Evolutionary conservation across 805 yeast species (phyloP).

Genomic region (Scheffersomyces ergatensis): DNA sequence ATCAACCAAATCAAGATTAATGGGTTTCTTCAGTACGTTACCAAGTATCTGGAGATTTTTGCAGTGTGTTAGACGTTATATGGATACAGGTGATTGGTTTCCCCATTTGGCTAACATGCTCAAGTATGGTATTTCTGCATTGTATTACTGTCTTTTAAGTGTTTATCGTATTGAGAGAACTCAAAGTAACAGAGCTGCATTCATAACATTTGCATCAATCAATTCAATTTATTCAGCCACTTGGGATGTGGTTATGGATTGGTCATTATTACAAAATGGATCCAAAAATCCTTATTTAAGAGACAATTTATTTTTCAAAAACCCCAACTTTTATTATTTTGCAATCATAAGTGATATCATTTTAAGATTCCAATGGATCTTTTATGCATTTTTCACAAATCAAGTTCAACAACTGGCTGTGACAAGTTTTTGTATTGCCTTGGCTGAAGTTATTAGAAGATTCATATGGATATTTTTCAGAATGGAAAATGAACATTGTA

Average conservation of each 20-base stretch:
- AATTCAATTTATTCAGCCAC: constrained; percentile 67
- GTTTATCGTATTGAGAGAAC: constrained; percentile 64
- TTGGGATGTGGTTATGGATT: constrained; percentile 97
- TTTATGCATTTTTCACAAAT: constrained; percentile 73
- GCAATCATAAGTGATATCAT: constrained; percentile 75
- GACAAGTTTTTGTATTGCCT: constrained; percentile 78
- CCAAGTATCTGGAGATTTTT: constrained; percentile 90
- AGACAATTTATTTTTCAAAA: constrained; percentile 64
- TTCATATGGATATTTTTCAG: constrained; percentile 89
- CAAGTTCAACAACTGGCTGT: constrained; percentile 86
- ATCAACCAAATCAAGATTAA: constrained; percentile 64
- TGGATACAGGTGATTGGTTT: constrained; percentile 92
- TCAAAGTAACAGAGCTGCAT: constrained; percentile 46
- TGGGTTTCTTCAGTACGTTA: constrained; percentile 82
- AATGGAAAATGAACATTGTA: constrained; percentile 94
- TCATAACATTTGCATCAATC: constrained; percentile 70
- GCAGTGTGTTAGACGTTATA: constrained; percentile 88
- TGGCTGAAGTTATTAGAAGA: constrained; percentile 80
- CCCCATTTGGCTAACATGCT: constrained; percentile 90
- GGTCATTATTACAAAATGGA: constrained; percentile 78
- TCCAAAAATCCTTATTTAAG: constrained; percentile 60
- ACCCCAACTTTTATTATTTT: constrained; percentile 52
- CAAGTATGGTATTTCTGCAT: constrained; percentile 67
- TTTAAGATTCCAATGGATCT: constrained; percentile 87
- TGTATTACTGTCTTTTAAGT: constrained; percentile 72